Evolutionary conservation across 2,329 filamentous ascomycete species (phyloP).

Genomic region (Drechslerella coelobrocha): DNA sequence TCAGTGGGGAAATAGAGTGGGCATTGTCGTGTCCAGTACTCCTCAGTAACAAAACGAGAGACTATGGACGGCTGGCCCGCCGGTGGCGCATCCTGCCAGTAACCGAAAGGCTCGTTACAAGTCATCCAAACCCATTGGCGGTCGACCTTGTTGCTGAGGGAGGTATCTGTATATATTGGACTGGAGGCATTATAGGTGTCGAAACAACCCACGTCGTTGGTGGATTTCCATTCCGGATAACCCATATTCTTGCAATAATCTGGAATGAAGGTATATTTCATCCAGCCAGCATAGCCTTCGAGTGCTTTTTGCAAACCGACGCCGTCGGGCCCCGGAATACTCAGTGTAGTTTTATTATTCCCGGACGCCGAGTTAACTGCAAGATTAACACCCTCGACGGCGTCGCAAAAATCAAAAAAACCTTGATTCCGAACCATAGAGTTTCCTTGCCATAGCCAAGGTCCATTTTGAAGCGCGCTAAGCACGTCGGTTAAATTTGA

Average conservation of each 20-base stretch:
- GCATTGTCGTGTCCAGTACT: slow-evolving; percentile 67
- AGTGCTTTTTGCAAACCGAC: slow-evolving; percentile 66
- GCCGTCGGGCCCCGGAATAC: slow-evolving; percentile 59
- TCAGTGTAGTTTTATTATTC: slow-evolving; percentile 56
- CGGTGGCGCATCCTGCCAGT: slow-evolving; percentile 63
- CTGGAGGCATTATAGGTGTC: slow-evolving; percentile 64
- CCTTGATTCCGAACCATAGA: slow-evolving; percentile 62
- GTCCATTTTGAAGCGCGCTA: slow-evolving; percentile 64
- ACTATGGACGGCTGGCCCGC: slow-evolving; percentile 61
- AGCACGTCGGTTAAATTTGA: slow-evolving; percentile 1
- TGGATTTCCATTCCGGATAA: slow-evolving; percentile 61
- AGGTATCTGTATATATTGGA: slow-evolving; percentile 63
- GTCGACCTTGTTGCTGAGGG: slow-evolving; percentile 61
- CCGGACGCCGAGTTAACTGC: slow-evolving; percentile 28
- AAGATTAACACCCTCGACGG: slow-evolving; percentile 60
- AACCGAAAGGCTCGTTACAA: slow-evolving; percentile 67
- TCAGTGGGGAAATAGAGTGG: slow-evolving; percentile 64
- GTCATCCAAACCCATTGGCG: slow-evolving; percentile 68
- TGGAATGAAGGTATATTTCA: slow-evolving; percentile 61
- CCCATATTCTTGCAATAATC: slow-evolving; percentile 63
- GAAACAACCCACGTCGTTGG: slow-evolving; percentile 62
- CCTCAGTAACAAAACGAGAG: slow-evolving; percentile 62
- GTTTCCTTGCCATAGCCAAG: slow-evolving; percentile 67
- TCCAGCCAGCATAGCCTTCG: slow-evolving; percentile 65
- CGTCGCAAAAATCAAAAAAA: slow-evolving; percentile 63